A percentile compares a stretch with the other conserved stretches of the same genome.
phyloP scores from a whole-genome alignment of 108 stramenopile genomes.

The Bacterosira constricta region DNA sequence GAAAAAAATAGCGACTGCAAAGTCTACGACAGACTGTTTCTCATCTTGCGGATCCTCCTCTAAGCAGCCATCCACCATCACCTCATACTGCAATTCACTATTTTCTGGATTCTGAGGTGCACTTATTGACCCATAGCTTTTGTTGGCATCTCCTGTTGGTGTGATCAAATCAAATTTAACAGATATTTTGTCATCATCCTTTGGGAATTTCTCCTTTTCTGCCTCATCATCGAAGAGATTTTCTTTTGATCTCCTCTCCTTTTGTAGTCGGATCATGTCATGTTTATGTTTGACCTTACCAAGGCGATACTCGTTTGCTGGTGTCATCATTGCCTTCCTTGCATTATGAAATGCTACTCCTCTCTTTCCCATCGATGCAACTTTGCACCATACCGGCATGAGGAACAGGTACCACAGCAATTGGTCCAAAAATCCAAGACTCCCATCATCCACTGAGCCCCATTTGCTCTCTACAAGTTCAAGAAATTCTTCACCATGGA shows the following conservation, averaged over 20 bases:
- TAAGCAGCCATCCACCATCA: neutral
- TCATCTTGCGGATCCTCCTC: slow-evolving; percentile 41
- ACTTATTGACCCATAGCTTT: neutral
- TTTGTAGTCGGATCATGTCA: neutral
- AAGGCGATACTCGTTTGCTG: slow-evolving; percentile 68
- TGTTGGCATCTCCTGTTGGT: neutral
- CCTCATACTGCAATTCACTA: neutral
- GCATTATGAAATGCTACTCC: slow-evolving; percentile 44
- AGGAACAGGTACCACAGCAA: slow-evolving; percentile 60
- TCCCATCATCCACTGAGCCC: neutral
- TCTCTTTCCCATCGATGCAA: slow-evolving; percentile 60
- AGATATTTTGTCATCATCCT: neutral
- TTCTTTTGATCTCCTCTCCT: neutral
- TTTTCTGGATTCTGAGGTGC: neutral
- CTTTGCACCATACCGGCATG: slow-evolving; percentile 79
- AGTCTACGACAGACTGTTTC: slow-evolving; percentile 45
- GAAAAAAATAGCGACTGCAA: slow-evolving; percentile 69
- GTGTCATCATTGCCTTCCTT: slow-evolving; percentile 65
- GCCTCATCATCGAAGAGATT: neutral
- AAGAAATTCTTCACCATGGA: slow-evolving; percentile 79
- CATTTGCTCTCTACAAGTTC: slow-evolving; percentile 53
- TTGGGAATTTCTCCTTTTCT: neutral
- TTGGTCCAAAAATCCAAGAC: neutral
- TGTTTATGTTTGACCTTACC: slow-evolving; percentile 55
- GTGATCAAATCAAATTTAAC: slow-evolving; percentile 10